These are phyloP conservation scores for Cercophora sp. DNA, from an alignment of 495 filamentous ascomycete species.

Conservation along the genomic window DNA sequence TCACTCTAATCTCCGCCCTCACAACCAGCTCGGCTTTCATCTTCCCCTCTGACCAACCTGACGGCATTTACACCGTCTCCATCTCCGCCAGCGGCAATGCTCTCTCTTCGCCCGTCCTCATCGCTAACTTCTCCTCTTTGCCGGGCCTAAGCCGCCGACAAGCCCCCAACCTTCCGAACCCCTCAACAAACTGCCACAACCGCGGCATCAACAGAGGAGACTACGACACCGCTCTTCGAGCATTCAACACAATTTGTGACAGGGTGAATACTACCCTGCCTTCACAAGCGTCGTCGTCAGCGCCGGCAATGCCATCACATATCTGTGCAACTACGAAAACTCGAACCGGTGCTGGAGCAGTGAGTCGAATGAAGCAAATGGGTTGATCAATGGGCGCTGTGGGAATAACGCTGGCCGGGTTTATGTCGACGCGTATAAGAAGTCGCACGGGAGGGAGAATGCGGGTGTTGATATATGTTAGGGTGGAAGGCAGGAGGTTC, in stretches of 20 bases:
- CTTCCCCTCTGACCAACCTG: slow-evolving; percentile 2
- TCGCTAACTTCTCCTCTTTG: not conserved
- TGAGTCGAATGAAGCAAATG: slow-evolving; percentile 4
- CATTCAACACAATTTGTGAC: slow-evolving; percentile 6
- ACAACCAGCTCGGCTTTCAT: no score
- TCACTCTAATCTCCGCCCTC: no score
- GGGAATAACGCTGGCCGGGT: slow-evolving; percentile 2
- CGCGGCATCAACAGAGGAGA: not conserved
- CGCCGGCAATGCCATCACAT: not conserved
- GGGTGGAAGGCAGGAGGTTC: no score
- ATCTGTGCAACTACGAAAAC: slow-evolving; percentile 6
- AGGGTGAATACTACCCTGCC: not conserved
- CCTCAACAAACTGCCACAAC: slow-evolving; percentile 7
- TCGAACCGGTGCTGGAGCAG: slow-evolving; percentile 9
- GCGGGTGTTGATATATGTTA: not conserved
- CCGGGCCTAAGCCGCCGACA: not conserved
- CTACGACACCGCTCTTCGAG: not conserved
- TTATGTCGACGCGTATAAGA: not conserved
- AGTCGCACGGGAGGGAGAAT: not conserved
- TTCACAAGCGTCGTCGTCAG: not conserved
- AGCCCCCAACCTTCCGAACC: not conserved
- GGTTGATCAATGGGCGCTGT: not conserved
- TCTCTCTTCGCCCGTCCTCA: not conserved
- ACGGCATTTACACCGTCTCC: slow-evolving; percentile 3
- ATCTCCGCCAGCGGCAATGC: slow-evolving; percentile 2